These are phyloP conservation scores for Ogataea paraovalis DNA, from an alignment of 805 yeast genomes.

Conservation along the genomic window DNA sequence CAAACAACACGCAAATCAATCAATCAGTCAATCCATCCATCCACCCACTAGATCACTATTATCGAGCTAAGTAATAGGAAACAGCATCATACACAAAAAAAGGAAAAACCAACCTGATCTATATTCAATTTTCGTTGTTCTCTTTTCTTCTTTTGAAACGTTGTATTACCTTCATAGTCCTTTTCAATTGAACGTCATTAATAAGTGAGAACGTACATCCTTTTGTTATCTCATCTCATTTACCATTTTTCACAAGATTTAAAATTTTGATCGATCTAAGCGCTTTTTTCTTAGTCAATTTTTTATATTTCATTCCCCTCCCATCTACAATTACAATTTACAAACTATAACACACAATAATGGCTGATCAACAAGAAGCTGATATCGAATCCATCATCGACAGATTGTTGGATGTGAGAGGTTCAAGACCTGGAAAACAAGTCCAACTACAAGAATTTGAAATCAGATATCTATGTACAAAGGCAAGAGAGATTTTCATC, in stretches of 20 bases:
- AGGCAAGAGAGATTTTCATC: constrained; percentile 96
- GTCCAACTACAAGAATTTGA: constrained; percentile 92
- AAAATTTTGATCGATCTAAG: too few relatives aligned
- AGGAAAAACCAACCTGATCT: too few relatives aligned
- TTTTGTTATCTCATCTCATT: neutral
- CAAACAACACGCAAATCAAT: too few relatives aligned
- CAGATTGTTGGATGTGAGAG: constrained; percentile 94
- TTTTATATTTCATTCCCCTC: neutral
- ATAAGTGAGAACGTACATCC: neutral
- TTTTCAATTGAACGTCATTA: neutral
- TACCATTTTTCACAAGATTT: neutral
- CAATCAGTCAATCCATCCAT: too few relatives aligned
- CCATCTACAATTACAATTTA: constrained; percentile 2
- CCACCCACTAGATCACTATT: too few relatives aligned
- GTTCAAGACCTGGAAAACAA: constrained; percentile 97
- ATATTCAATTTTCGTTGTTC: too few relatives aligned
- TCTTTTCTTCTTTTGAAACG: neutral
- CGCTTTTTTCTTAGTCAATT: too few relatives aligned
- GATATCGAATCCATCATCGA: constrained; percentile 97
- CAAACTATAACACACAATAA: neutral
- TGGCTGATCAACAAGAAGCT: constrained; percentile 55
- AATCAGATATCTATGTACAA: constrained; percentile 91
- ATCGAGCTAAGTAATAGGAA: too few relatives aligned
- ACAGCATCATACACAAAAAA: too few relatives aligned
- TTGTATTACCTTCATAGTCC: neutral